phyloP scores from a whole-genome alignment of 345 rosid genomes.

The Pugionium cornutum region DNA sequence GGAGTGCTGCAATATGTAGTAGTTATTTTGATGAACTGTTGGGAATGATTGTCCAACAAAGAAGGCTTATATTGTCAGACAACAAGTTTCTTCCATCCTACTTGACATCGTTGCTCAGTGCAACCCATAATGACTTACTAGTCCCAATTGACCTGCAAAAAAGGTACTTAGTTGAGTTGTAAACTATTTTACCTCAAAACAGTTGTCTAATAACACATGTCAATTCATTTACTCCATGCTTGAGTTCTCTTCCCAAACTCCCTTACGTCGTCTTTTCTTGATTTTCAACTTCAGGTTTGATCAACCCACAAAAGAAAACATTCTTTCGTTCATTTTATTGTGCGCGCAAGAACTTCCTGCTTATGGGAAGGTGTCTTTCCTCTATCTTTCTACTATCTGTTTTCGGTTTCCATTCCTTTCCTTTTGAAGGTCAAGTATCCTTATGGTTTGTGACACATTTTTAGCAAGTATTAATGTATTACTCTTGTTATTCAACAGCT shows the following conservation, averaged over 20 bases:
- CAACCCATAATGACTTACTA: constrained; percentile 50
- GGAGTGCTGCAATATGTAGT: constrained; percentile 65
- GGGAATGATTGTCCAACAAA: constrained; percentile 77
- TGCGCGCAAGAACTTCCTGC: constrained; percentile 57
- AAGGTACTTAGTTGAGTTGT: constrained; percentile 50
- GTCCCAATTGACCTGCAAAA: constrained; percentile 68
- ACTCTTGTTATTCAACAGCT: constrained; percentile 54
- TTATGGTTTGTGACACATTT: constrained; percentile 13
- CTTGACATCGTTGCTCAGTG: constrained; percentile 71
- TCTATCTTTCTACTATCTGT: constrained; percentile 9
- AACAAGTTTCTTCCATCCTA: constrained; percentile 70
- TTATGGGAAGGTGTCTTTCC: constrained; percentile 66
- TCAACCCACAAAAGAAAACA: constrained; percentile 61
- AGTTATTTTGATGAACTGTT: constrained; percentile 65
- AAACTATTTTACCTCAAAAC: constrained; percentile 1
- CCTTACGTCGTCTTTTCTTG: constrained; percentile 6
- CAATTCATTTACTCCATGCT: not conserved
- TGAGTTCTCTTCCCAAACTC: not conserved
- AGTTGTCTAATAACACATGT: constrained; percentile 21
- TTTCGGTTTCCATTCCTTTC: constrained; percentile 21
- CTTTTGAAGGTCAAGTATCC: constrained; percentile 10
- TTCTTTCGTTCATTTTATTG: constrained; percentile 56
- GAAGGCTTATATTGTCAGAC: constrained; percentile 74
- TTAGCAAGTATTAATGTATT: constrained; percentile 6
- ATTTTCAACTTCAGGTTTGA: constrained; percentile 59